Conservation (phyloP, 768 basidiomycete genomes). For the Pleurotus pulmonarius region DNA sequence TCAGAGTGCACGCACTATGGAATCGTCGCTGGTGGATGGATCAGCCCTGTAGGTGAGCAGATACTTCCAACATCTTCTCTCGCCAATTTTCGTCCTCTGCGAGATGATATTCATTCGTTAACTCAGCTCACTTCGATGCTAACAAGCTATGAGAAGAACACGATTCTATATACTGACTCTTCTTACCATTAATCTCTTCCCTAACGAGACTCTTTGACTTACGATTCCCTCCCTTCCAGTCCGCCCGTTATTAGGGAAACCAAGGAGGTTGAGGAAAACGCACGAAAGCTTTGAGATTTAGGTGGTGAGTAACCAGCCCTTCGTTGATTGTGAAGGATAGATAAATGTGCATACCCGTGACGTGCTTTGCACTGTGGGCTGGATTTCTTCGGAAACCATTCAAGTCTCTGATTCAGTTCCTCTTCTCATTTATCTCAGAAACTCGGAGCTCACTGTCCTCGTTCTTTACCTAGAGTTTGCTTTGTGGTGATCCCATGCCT, state of each 20-base stretch:
- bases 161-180: constrained; percentile 37
- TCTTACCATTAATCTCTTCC: background rate
- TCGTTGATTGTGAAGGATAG: background rate
- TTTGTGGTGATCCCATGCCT: too few species aligned
- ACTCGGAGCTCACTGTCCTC: background rate
- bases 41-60: too few species aligned
- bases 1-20: too few species aligned
- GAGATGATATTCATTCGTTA: constrained; percentile 17
- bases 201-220: background rate
- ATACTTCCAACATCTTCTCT: too few species aligned
- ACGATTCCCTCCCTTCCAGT: too few species aligned
- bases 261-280: too few species aligned
- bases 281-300: background rate
- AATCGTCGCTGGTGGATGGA: too few species aligned
- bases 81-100: background rate
- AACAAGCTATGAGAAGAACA: constrained; percentile 50
- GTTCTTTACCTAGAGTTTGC: background rate
- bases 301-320: constrained; percentile 24
- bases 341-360: constrained; percentile 37
- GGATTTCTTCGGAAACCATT: constrained; percentile 73
- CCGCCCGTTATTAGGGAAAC: too few species aligned
- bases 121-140: constrained; percentile 71
- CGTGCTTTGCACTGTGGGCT: constrained; percentile 58
- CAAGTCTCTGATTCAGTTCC: constrained; percentile 63
- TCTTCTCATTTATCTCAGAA: background rate